phyloP scores from a whole-genome alignment of 805 yeast genomes.

The Candida nanaspora region DNA sequence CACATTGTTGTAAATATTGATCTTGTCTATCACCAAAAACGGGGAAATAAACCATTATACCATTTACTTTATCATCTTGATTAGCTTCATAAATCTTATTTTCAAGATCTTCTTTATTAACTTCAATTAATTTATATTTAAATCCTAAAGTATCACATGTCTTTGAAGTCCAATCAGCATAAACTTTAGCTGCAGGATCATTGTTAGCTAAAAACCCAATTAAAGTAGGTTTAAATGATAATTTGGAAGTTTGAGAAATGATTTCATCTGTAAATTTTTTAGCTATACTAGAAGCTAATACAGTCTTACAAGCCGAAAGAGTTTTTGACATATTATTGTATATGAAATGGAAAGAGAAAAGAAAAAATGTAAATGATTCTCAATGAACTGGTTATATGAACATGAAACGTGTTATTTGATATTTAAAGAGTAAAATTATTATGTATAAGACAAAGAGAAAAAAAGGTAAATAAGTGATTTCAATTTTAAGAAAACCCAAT shows the following conservation, averaged over 20 bases:
- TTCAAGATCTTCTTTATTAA: slow-evolving; percentile 76
- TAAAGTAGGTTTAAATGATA: slow-evolving; percentile 57
- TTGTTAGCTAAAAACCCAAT: slow-evolving; percentile 90
- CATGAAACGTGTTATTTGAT: too few species aligned
- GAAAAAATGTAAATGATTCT: too few species aligned
- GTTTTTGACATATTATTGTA: background rate
- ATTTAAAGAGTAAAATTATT: too few species aligned
- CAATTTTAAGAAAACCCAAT: too few species aligned
- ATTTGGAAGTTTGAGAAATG: slow-evolving; percentile 41
- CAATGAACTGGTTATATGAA: too few species aligned
- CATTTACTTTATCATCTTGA: slow-evolving; percentile 66
- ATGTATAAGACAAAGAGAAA: too few species aligned
- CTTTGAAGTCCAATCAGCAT: slow-evolving; percentile 93
- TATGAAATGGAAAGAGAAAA: too few species aligned
- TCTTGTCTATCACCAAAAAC: slow-evolving; percentile 95
- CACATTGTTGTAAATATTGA: slow-evolving; percentile 90
- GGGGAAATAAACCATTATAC: slow-evolving; percentile 96
- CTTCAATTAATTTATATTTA: slow-evolving; percentile 66
- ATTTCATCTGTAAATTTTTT: slow-evolving; percentile 75
- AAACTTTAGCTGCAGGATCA: slow-evolving; percentile 94
- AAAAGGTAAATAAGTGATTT: too few species aligned
- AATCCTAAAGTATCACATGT: slow-evolving; percentile 85
- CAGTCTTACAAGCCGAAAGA: slow-evolving; percentile 45
- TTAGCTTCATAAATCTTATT: slow-evolving; percentile 80
- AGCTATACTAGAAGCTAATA: slow-evolving; percentile 82